Evolutionary conservation across 768 basidiomycete species (phyloP).

Genomic region (Ramaria sp.): DNA sequence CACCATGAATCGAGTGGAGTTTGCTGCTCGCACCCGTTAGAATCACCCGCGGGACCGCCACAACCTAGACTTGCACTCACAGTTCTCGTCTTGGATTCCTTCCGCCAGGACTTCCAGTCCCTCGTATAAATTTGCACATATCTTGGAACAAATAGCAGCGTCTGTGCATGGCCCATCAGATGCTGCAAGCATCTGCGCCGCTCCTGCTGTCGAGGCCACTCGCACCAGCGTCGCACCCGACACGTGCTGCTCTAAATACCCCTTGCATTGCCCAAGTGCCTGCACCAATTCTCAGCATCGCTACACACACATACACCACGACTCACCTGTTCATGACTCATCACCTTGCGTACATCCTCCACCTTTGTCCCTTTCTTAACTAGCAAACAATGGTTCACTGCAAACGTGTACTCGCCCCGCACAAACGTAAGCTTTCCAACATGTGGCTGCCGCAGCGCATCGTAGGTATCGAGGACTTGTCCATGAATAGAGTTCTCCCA

Average conservation of each 20-base stretch:
- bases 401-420: slow-evolving; percentile 46
- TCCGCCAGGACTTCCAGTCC: slow-evolving; percentile 51
- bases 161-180: slow-evolving; percentile 33
- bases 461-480: slow-evolving; percentile 64
- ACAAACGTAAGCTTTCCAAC: slow-evolving; percentile 38
- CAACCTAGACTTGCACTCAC: slow-evolving; percentile 24
- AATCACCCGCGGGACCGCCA: not conserved
- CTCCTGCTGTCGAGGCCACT: slow-evolving; percentile 64
- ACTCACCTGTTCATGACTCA: slow-evolving; percentile 75
- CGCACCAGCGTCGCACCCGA: slow-evolving; percentile 43
- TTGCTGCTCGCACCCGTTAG: not conserved
- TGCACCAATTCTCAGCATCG: slow-evolving; percentile 16
- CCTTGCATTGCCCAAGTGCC: slow-evolving; percentile 74
- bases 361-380: slow-evolving; percentile 47
- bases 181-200: slow-evolving; percentile 35
- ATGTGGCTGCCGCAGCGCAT: slow-evolving; percentile 35
- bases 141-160: slow-evolving; percentile 67
- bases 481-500: slow-evolving; percentile 77
- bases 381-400: slow-evolving; percentile 60
- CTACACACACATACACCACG: slow-evolving; percentile 1
- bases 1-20: slow-evolving; percentile 5
- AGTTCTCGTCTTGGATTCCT: slow-evolving; percentile 51
- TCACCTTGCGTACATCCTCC: slow-evolving; percentile 42
- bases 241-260: slow-evolving; percentile 43
- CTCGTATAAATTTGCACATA: slow-evolving; percentile 48